Base-by-base conservation (phyloP, 441 rosid species). In the Gossypium aridum region DNA sequence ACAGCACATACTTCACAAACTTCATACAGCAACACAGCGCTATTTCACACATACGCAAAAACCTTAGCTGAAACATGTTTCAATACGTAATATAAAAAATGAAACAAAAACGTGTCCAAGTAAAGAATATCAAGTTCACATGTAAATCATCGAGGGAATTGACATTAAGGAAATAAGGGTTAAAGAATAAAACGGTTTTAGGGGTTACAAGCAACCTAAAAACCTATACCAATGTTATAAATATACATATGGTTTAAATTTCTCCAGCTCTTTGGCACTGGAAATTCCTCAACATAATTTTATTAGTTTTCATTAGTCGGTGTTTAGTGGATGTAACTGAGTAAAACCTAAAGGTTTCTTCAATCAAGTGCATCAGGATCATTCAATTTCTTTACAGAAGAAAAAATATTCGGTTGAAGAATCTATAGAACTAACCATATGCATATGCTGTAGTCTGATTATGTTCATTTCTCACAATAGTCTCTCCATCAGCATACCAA, bases 401-500 rank as follows among this genome's bases (percentile, higher is more conserved):
- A 53, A 51, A 51, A 51, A 51, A 51, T n/a, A 13, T 51, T 13
- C 19, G 19, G 19, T 51, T 51, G 19, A 39, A 39, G 10, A 39
- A 8, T 39, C 12, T n/a, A 12, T 22, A 53, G 13, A 72, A 85
- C 80, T 87, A 86, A 96, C 99, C 99, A 77, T 93, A 96, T 19
- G 99, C 97, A 85, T 93, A 96, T 0, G 99, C 99, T 54, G 87
- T 87, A 0, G 96, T 83, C 8, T 92, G 91, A 83, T 91, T 88
- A 76, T 93, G 91, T 80, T 96, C 99, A 64, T 85, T 93, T 65
- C 98, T 86, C 61, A 96, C 87, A 60, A 96, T 87, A 47, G 98
- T 91, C 86, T 96, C 97, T 64, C 99, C 98, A 76, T 96, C 99
- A 0, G 99, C 98, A 75, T 96, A 96, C 99, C 99, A 96, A 14